Base-by-base conservation (phyloP, 139 green algal genomes). In the Volvox reticuliferus region DNA sequence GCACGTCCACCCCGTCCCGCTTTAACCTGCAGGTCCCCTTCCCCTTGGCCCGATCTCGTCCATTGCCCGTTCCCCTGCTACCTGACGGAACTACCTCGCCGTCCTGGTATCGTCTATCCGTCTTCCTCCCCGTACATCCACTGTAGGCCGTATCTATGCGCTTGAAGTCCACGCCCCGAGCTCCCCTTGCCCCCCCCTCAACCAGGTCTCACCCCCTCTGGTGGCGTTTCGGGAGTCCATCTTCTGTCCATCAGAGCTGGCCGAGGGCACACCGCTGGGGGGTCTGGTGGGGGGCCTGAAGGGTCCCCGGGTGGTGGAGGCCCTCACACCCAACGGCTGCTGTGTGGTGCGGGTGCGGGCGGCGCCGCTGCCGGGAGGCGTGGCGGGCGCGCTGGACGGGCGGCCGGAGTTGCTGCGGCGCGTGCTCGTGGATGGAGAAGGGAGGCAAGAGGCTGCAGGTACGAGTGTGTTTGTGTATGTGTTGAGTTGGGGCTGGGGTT, bases 181-280 rank as follows among this genome's bases (percentile, higher is more conserved):
- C 73, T 18, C 28, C 73, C 18, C 73, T 80, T 80, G 24, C 55
- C 55, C 55, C 80, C 9, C 37, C 79, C 12, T 17, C 50, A 63
- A 12, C 22, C 82, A 95, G 61, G 98, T 99, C 69, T 99, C 98
- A 17, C 93, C 96, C 0, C 98, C 98, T 0, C 95, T 99, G 71
- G 97, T 99, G 9, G 96, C 96, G 0, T 99, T 99, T 93, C 92
- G 95, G 22, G 98, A 99, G 94, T 96, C 94, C 18, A 93, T 99
- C 2, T 89, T 94, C 44, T 92, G 93, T n/a, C 62, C 91, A 14
- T 73, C 62, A 12, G 96, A 98, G 73, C 65, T 84, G 21, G 37
- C 91, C 20, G 95, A 75, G 30, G 32, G 73, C 30, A 36, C 50
- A 24, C 50, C 71, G 14, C 86, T 90, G 86, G 86, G 86, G 28